These are phyloP conservation scores for Hevea brasiliensis DNA, from an alignment of 345 rosid species.

Conservation along the genomic window DNA sequence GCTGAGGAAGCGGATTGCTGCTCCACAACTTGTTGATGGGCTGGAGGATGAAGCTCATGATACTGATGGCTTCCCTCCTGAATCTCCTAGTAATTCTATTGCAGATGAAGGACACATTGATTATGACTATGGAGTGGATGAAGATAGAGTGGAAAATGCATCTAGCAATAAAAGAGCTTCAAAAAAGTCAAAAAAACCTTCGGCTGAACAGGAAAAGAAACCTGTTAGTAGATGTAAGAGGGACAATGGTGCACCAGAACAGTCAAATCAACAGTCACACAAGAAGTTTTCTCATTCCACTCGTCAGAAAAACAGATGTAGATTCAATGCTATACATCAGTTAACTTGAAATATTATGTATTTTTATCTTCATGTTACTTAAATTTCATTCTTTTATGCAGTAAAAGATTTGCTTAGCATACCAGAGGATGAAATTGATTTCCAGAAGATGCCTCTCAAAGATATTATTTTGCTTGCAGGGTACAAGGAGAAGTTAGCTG, in stretches of 20 bases:
- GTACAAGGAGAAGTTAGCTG: conserved; percentile 62
- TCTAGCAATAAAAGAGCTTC: conserved; percentile 30
- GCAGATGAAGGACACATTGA: conserved; percentile 30
- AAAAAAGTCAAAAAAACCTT: conserved; percentile 40
- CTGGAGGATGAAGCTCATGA: conserved; percentile 37
- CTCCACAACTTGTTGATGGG: conserved; percentile 36
- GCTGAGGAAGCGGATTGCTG: conserved; percentile 31
- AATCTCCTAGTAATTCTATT: conserved; percentile 26
- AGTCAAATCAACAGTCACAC: conserved; percentile 37
- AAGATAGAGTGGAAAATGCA: conserved; percentile 27
- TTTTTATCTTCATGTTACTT: conserved; percentile 6
- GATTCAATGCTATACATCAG: conserved; percentile 14
- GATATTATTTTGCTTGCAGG: conserved; percentile 73
- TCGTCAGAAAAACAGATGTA: conserved; percentile 59
- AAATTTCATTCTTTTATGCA: conserved; percentile 22
- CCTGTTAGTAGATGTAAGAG: conserved; percentile 40
- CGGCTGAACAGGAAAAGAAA: conserved; percentile 28
- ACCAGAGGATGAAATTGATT: conserved; percentile 70
- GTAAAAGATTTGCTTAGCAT: conserved; percentile 69
- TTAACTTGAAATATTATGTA: conserved; percentile 4
- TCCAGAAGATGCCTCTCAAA: conserved; percentile 48
- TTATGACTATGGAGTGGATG: conserved; percentile 17
- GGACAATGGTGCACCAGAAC: conserved; percentile 35
- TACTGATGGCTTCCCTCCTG: conserved; percentile 24
- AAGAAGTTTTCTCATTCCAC: conserved; percentile 78